Percentiles rank a stretch among this genome's conserved stretches.
phyloP scores from a whole-genome alignment of 352 stramenopile species.

The Phytophthora fragariae region DNA sequence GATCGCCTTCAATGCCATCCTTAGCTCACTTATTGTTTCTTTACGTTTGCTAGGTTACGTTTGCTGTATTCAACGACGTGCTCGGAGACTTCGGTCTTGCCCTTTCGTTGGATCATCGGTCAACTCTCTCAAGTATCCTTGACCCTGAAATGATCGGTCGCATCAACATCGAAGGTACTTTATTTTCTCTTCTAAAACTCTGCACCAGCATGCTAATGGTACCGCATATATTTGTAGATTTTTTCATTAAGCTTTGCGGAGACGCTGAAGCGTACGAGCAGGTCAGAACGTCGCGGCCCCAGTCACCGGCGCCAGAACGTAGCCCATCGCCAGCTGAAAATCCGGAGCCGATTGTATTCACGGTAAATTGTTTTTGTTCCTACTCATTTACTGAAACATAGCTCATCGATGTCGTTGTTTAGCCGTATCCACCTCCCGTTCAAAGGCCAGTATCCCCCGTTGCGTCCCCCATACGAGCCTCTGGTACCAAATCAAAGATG shows the following conservation, averaged over 20 bases:
- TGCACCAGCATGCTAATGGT: neutral
- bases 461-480: slow-evolving; percentile 38
- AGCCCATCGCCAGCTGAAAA: slow-evolving; percentile 20
- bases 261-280: slow-evolving; percentile 64
- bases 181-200: neutral
- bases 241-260: slow-evolving; percentile 79
- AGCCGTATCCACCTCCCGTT: slow-evolving; percentile 32
- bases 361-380: slow-evolving; percentile 18
- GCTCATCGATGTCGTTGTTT: neutral
- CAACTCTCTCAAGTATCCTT: slow-evolving; percentile 54
- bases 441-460: slow-evolving; percentile 28
- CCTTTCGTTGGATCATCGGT: slow-evolving; percentile 50
- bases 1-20: neutral
- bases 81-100: slow-evolving; percentile 71
- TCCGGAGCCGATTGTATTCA: slow-evolving; percentile 31
- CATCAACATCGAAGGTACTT: slow-evolving; percentile 77
- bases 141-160: slow-evolving; percentile 61
- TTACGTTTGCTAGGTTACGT: slow-evolving; percentile 48
- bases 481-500: slow-evolving; percentile 44
- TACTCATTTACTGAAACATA: neutral
- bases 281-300: slow-evolving; percentile 21
- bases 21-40: neutral
- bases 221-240: slow-evolving; percentile 46
- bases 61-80: slow-evolving; percentile 77
- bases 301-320: slow-evolving; percentile 15